phyloP scores from a whole-genome alignment of 108 stramenopile species.

The Fistulifera pelliculosa region DNA sequence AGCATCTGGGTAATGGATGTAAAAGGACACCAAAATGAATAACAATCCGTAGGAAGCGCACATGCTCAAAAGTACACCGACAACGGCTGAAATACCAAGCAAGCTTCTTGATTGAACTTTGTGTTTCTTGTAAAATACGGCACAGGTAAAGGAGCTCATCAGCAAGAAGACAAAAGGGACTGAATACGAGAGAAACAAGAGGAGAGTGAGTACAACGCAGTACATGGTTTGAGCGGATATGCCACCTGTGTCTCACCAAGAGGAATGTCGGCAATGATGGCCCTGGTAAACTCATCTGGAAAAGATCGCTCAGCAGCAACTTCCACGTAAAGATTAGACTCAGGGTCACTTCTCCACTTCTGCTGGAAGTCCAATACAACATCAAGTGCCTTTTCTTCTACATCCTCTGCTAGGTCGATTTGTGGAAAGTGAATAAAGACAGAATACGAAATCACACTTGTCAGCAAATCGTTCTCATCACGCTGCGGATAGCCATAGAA shows the following conservation, averaged over 20 bases:
- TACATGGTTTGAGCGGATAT: no score
- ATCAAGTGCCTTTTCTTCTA: slow-evolving; percentile 15
- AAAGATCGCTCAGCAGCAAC: slow-evolving; percentile 4
- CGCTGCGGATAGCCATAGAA: slow-evolving; percentile 5
- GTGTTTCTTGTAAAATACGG: slow-evolving; percentile 12
- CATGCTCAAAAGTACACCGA: slow-evolving; percentile 12
- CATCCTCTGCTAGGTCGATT: slow-evolving; percentile 10
- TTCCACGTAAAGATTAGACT: slow-evolving; percentile 6
- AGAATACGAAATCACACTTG: slow-evolving; percentile 3
- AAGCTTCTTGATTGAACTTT: slow-evolving; percentile 11
- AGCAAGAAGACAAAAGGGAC: slow-evolving; percentile 11
- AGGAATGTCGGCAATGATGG: no score
- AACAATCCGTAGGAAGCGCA: slow-evolving; percentile 10
- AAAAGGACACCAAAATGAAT: slow-evolving; percentile 21
- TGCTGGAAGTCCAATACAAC: slow-evolving; percentile 6
- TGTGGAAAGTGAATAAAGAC: slow-evolving; percentile 8
- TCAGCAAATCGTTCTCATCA: slow-evolving; percentile 1
- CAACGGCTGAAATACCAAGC: slow-evolving; percentile 15
- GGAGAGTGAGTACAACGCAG: no score
- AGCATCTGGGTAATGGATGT: slow-evolving; percentile 20
- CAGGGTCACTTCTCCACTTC: not conserved
- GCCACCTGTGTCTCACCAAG: no score
- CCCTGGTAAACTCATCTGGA: slow-evolving; percentile 5
- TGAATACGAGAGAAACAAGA: not conserved
- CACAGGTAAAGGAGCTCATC: slow-evolving; percentile 14